Evolutionary conservation across 2,329 filamentous ascomycete genomes (phyloP).

Genomic region (Fusarium sp.): DNA sequence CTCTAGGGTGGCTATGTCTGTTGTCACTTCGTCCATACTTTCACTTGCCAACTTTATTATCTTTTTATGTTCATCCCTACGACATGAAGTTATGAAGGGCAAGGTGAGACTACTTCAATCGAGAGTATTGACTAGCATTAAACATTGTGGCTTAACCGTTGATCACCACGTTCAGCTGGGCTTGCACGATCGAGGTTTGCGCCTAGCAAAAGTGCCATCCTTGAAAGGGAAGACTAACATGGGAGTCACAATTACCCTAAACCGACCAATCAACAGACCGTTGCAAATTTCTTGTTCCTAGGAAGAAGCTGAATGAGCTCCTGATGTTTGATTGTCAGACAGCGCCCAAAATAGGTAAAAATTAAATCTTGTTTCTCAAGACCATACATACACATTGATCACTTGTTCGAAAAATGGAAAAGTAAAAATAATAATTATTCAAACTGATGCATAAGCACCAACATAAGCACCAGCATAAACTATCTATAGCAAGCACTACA

Average conservation of each 20-base stretch:
- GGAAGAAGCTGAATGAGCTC: too few relatives aligned
- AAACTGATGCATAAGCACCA: conserved; percentile 26
- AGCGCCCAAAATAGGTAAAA: too few relatives aligned
- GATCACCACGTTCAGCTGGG: conserved; percentile 36
- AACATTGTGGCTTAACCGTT: conserved; percentile 7
- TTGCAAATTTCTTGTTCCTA: neutral
- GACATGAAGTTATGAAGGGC: neutral
- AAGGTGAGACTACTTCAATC: neutral
- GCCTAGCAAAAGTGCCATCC: conserved; percentile 12
- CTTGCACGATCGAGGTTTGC: conserved; percentile 13
- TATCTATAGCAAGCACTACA: conserved; percentile 36
- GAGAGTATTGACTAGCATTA: neutral
- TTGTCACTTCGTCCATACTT: neutral
- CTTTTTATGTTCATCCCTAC: neutral
- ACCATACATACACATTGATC: neutral
- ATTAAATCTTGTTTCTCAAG: neutral
- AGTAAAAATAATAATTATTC: conserved; percentile 10
- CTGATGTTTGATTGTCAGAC: neutral
- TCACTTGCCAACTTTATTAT: neutral
- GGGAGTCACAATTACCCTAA: neutral
- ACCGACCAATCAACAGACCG: neutral
- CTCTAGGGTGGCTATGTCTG: conserved; percentile 8
- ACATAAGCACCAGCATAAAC: conserved; percentile 29
- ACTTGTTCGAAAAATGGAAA: too few relatives aligned
- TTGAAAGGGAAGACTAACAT: neutral